Conservation (phyloP, 106 monocot genomes). For the Allium fistulosum region DNA sequence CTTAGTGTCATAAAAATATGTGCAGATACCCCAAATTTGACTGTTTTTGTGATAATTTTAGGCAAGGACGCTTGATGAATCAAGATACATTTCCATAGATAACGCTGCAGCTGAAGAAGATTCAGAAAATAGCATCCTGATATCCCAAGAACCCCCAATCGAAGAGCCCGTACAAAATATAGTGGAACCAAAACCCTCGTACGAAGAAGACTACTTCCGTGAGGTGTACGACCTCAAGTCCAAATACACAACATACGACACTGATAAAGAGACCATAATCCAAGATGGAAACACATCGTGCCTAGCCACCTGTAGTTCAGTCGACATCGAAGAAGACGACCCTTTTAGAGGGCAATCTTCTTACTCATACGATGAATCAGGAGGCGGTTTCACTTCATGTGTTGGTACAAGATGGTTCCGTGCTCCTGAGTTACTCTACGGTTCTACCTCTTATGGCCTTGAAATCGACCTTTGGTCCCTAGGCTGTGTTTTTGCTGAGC, state of each 20-base stretch:
- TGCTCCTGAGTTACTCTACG: conserved; percentile 87
- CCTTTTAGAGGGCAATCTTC: conserved; percentile 32
- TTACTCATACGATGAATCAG: conserved; percentile 29
- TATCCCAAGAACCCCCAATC: conserved; percentile 7
- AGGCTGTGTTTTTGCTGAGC: conserved; percentile 81
- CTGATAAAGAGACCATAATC: conserved; percentile 27
- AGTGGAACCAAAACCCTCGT: conserved; percentile 19
- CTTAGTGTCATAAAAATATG: too few species aligned
- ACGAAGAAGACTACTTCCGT: conserved; percentile 38
- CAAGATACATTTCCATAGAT: conserved; percentile 15
- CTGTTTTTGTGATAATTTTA: conserved; percentile 6
- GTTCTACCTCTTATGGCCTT: conserved; percentile 61
- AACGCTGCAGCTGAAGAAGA: conserved; percentile 7
- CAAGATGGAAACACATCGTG: conserved; percentile 73
- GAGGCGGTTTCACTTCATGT: conserved; percentile 60
- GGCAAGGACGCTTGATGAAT: conserved; percentile 61
- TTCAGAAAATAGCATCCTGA: conserved; percentile 14
- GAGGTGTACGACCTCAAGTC: conserved; percentile 46
- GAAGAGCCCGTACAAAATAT: conserved; percentile 1
- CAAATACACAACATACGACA: conserved; percentile 36
- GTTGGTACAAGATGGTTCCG: conserved; percentile 90
- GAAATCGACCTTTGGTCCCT: conserved; percentile 84
- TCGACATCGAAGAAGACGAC: conserved; percentile 66
- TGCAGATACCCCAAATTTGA: too few species aligned
- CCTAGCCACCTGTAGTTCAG: conserved; percentile 85